Percentiles rank a stretch among this genome's conserved stretches.
Evolutionary conservation across 2,329 filamentous ascomycete species (phyloP).

Genomic region (Sclerotinia nivalis): DNA sequence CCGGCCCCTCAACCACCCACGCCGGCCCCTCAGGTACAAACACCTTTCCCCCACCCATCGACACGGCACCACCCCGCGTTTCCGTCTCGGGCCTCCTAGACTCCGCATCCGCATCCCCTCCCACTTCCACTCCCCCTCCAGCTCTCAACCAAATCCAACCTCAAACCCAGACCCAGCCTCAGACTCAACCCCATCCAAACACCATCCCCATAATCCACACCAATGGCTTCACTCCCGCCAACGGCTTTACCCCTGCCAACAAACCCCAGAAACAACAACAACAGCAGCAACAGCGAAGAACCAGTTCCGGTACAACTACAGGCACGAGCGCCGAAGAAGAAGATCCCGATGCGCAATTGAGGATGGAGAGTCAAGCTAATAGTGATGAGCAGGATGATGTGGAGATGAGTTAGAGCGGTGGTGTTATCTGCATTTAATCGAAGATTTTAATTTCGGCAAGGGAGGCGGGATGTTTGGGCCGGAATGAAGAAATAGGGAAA

Average conservation of each 20-base stretch:
- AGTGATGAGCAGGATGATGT: slow-evolving; percentile 28
- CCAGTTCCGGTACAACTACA: slow-evolving; percentile 22
- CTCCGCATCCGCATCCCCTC: neutral
- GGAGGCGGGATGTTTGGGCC: neutral
- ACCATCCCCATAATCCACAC: neutral
- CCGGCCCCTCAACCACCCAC: neutral
- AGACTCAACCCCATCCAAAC: neutral
- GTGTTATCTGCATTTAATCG: neutral
- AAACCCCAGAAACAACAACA: slow-evolving; percentile 39
- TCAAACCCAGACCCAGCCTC: neutral
- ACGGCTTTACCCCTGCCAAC: slow-evolving; percentile 40
- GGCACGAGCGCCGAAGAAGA: slow-evolving; percentile 30
- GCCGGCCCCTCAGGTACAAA: neutral
- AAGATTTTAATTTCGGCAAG: neutral
- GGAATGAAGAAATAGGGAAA: neutral
- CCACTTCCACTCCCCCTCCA: neutral
- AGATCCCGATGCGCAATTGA: slow-evolving; percentile 40
- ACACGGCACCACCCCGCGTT: slow-evolving; percentile 7
- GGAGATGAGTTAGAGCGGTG: slow-evolving; percentile 35
- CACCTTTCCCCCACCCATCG: neutral
- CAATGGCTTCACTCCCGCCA: neutral
- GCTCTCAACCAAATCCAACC: neutral
- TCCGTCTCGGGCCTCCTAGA: slow-evolving; percentile 18
- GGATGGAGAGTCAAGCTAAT: slow-evolving; percentile 35
- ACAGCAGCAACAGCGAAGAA: slow-evolving; percentile 27